These are phyloP conservation scores for Cryptosporidium muris DNA, from an alignment of 169 alveolate species.

Conservation along the genomic window DNA sequence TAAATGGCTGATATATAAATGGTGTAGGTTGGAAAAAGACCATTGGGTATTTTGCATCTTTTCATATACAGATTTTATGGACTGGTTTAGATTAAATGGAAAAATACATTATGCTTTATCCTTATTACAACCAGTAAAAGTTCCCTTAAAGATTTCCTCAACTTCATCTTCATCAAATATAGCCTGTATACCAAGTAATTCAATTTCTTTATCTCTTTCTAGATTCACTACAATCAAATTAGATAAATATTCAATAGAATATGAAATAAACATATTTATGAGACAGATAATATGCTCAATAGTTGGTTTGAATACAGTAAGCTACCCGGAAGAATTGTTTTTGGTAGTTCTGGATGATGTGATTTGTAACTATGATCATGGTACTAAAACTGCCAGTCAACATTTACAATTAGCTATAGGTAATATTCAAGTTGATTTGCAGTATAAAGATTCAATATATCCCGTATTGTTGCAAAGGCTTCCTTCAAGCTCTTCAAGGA, in stretches of 20 bases:
- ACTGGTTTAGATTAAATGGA: slow-evolving; percentile 33
- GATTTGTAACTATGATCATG: slow-evolving; percentile 1
- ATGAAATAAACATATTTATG: slow-evolving; percentile 16
- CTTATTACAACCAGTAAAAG: slow-evolving; percentile 12
- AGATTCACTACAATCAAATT: slow-evolving; percentile 17
- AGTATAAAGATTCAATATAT: slow-evolving; percentile 51
- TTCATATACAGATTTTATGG: slow-evolving; percentile 57
- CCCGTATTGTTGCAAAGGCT: slow-evolving; percentile 64
- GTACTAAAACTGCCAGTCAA: background rate
- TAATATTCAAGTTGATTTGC: slow-evolving; percentile 32
- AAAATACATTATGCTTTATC: slow-evolving; percentile 36
- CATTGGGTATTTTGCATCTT: slow-evolving; percentile 23
- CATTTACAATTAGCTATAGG: slow-evolving; percentile 47
- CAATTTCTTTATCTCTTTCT: slow-evolving; percentile 13
- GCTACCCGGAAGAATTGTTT: slow-evolving; percentile 54
- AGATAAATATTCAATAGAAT: background rate
- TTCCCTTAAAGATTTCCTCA: slow-evolving; percentile 13
- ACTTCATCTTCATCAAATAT: slow-evolving; percentile 3
- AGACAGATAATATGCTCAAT: slow-evolving; percentile 16
- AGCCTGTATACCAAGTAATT: background rate
- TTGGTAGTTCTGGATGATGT: slow-evolving; percentile 14
- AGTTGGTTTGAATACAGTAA: slow-evolving; percentile 41
- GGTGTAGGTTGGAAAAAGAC: slow-evolving; percentile 8
- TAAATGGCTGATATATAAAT: slow-evolving; percentile 37
- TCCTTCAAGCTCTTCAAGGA: slow-evolving; percentile 68